A percentile compares a stretch with the other conserved stretches of the same genome.
Conservation (phyloP, 2,329 filamentous ascomycete species). For the Venturia nashicola region DNA sequence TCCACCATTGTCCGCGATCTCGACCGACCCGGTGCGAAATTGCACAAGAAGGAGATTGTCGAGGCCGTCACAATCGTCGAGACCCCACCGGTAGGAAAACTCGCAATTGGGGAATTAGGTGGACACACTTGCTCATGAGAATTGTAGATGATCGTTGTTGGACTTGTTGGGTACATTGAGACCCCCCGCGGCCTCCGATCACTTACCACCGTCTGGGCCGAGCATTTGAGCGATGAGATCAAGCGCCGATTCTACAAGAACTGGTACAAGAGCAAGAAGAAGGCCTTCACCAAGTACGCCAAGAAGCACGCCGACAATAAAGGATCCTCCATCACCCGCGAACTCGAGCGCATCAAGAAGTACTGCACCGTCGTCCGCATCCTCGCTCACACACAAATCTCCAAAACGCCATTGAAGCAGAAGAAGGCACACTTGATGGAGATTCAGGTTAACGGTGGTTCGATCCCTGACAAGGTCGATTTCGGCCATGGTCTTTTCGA, state of each 20-base stretch:
- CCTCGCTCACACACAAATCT: constrained; percentile 98
- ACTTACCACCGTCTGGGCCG: constrained; percentile 98
- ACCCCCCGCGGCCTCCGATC: constrained; percentile 98
- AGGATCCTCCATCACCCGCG: constrained; percentile 83
- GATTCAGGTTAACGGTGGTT: constrained; percentile 98
- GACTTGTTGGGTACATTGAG: constrained; percentile 99
- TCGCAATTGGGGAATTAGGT: neutral
- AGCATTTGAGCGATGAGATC: constrained; percentile 96
- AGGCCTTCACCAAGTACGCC: constrained; percentile 99
- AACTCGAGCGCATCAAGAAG: constrained; percentile 99
- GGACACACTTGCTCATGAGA: constrained; percentile 57
- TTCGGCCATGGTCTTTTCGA: constrained; percentile 95
- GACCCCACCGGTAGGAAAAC: constrained; percentile 40
- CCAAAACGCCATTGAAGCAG: constrained; percentile 99
- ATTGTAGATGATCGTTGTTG: constrained; percentile 91
- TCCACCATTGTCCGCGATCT: constrained; percentile 98
- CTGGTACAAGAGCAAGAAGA: constrained; percentile 99
- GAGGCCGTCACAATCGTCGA: constrained; percentile 30
- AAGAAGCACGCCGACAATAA: constrained; percentile 97
- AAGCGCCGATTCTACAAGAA: constrained; percentile 99
- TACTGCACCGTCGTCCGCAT: constrained; percentile 99
- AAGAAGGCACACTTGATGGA: constrained; percentile 99
- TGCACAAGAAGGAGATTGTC: constrained; percentile 65
- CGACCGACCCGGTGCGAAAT: constrained; percentile 97
- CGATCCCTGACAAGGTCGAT: constrained; percentile 89